Evolutionary conservation across 2,329 filamentous ascomycete genomes (phyloP), one percentile per base, ranked within the genome.

Genomic region (Akanthomyces muscarius): DNA sequence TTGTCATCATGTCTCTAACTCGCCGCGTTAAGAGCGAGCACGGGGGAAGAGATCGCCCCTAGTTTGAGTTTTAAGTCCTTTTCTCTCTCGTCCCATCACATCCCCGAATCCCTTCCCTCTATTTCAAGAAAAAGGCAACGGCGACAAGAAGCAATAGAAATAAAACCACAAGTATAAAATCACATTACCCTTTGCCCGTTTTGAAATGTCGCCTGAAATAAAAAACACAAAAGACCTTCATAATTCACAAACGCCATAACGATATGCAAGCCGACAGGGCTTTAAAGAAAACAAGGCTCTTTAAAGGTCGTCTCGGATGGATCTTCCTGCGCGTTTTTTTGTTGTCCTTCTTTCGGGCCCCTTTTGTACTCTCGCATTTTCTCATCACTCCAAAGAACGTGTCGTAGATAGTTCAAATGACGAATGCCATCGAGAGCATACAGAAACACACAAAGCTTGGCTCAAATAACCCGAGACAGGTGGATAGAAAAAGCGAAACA

Each of bases 231-330:
- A 54, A 62, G 21, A 55, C 47, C 14, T 5, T 47, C 54, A 56
- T 48, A 50, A 53, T 45, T 38, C 50, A 63, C 38, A 18, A 61
- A 63, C 61, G 62, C 48, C 64, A 59, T 61, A 56, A 62, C 33
- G 50, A 61, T 56, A 63, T 65, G 61, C 57, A 60, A 60, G 53
- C 62, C 51, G 52, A 57, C 55, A 55, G 51, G 41, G 33, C 23
- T 23, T 41, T 42, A 63, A 36, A 52, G 30, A 50, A 54, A 48
- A 38, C 47, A 14, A 47, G 30, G 41, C 36, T 41, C 41, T 61
- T 41, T 14, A 61, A 30, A 45, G 25, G 45, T 59, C 36, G 41
- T 36, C 48, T 16, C 28, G 50, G 30, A 11, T 3, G 47, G 16
- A 14, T 53, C 18, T 36, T 54, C 5, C 38, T 54, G 51, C 51